phyloP scores from a whole-genome alignment of 2,329 filamentous ascomycete species.

The Gliomastix tumulicola region DNA sequence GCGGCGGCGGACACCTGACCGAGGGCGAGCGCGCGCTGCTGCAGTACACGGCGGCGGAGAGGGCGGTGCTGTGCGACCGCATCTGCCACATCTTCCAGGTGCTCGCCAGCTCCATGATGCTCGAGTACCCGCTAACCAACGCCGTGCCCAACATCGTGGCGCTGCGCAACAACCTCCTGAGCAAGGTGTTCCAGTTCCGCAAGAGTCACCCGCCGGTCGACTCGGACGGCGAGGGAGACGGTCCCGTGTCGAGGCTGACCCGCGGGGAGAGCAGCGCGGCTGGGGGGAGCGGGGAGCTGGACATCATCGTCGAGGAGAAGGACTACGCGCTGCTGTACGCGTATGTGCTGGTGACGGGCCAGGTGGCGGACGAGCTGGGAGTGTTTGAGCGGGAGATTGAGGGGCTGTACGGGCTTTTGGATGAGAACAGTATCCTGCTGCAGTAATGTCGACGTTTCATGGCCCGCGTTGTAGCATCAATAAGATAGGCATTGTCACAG shows the following conservation, averaged over 20 bases:
- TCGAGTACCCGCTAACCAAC: conserved; percentile 89
- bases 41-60: conserved; percentile 70
- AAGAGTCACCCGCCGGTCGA: conserved; percentile 53
- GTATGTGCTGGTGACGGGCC: conserved; percentile 66
- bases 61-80: conserved; percentile 73
- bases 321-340: conserved; percentile 93
- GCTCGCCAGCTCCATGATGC: conserved; percentile 84
- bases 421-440: conserved; percentile 51
- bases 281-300: conserved; percentile 8
- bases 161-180: conserved; percentile 73
- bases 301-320: conserved; percentile 50
- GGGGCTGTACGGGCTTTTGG: conserved; percentile 53
- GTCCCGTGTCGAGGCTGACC: too few species aligned
- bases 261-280: too few species aligned
- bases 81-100: conserved; percentile 90
- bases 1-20: conserved; percentile 64
- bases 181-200: conserved; percentile 82
- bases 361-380: conserved; percentile 58
- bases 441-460: too few species aligned
- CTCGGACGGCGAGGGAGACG: too few species aligned
- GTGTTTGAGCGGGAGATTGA: conserved; percentile 56
- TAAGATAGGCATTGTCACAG: too few species aligned
- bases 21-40: conserved; percentile 77
- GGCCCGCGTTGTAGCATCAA: too few species aligned
- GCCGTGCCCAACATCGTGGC: conserved; percentile 77